Conservation (phyloP, 148 eudicot species). For the Rhododendron griersonianum region DNA sequence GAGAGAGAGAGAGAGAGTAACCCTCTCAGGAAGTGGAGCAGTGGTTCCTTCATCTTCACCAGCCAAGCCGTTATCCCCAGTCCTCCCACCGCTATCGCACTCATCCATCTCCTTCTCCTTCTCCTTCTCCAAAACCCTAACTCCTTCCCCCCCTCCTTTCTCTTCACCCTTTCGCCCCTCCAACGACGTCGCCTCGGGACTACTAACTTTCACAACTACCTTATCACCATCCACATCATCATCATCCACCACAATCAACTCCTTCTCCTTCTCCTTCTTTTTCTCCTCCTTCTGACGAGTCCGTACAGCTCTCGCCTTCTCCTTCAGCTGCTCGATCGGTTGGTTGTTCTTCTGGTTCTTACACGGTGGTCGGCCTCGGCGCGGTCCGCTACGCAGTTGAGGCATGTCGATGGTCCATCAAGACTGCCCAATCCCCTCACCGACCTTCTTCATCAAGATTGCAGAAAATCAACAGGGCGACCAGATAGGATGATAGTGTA, state of each 20-base stretch:
- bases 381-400: constrained; percentile 65
- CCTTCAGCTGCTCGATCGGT: constrained; percentile 12
- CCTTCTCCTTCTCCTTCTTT: constrained; percentile 15
- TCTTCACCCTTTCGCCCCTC: background rate
- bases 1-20: constrained; percentile 9
- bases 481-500: background rate
- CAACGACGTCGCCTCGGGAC: constrained; percentile 17
- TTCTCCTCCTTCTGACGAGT: constrained; percentile 17
- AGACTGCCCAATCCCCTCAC: constrained; percentile 2
- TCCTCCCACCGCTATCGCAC: constrained; percentile 52
- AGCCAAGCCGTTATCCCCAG: constrained; percentile 38
- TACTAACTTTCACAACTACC: constrained; percentile 23
- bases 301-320: background rate
- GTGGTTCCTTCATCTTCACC: constrained; percentile 57
- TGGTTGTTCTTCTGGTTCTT: background rate
- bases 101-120: constrained; percentile 54
- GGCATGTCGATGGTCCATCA: constrained; percentile 52
- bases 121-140: constrained; percentile 28
- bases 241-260: constrained; percentile 19
- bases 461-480: background rate
- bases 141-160: constrained; percentile 11
- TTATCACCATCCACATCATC: constrained; percentile 25
- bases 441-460: constrained; percentile 9
- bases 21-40: constrained; percentile 75
- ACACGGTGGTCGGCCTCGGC: constrained; percentile 47